Conservation (phyloP, 352 stramenopile genomes). For the Phytophthora colocasiae region DNA sequence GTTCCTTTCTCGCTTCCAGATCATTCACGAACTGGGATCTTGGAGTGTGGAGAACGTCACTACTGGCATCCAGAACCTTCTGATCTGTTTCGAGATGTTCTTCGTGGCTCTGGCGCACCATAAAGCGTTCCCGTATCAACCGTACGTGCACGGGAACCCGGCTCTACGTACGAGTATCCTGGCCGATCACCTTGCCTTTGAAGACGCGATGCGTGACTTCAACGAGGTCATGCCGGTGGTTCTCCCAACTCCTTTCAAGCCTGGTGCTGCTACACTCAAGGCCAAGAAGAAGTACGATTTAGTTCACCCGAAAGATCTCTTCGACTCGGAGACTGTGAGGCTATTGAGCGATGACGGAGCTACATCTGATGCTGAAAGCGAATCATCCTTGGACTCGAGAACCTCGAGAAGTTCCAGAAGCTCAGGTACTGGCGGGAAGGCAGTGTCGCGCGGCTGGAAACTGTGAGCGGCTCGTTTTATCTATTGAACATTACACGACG, state of each 20-base stretch:
- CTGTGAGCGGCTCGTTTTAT: slow-evolving; percentile 33
- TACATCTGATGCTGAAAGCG: slow-evolving; percentile 34
- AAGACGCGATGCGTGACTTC: slow-evolving; percentile 95
- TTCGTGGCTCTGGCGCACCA: slow-evolving; percentile 97
- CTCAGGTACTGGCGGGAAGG: slow-evolving; percentile 14
- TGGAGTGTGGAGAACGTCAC: slow-evolving; percentile 97
- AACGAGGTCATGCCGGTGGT: slow-evolving; percentile 92
- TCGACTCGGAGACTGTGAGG: slow-evolving; percentile 47
- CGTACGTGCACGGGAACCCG: slow-evolving; percentile 66
- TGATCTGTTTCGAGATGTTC: slow-evolving; percentile 99
- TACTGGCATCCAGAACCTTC: slow-evolving; percentile 97
- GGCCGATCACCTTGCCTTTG: slow-evolving; percentile 93
- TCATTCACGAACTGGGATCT: slow-evolving; percentile 91
- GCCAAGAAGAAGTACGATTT: slow-evolving; percentile 57
- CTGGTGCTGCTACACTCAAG: slow-evolving; percentile 64
- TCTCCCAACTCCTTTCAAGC: slow-evolving; percentile 82
- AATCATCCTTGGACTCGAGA: slow-evolving; percentile 33
- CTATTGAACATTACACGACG: slow-evolving; percentile 41
- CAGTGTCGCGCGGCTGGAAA: slow-evolving; percentile 69
- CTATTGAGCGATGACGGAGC: slow-evolving; percentile 56
- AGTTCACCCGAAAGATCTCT: slow-evolving; percentile 50
- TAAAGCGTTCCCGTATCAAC: slow-evolving; percentile 94
- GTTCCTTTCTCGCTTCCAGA: slow-evolving; percentile 88
- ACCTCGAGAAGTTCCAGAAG: slow-evolving; percentile 25
- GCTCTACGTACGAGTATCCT: slow-evolving; percentile 81